Evolutionary conservation across 208 protist species (phyloP).

Genomic region (Leishmania turanica): DNA sequence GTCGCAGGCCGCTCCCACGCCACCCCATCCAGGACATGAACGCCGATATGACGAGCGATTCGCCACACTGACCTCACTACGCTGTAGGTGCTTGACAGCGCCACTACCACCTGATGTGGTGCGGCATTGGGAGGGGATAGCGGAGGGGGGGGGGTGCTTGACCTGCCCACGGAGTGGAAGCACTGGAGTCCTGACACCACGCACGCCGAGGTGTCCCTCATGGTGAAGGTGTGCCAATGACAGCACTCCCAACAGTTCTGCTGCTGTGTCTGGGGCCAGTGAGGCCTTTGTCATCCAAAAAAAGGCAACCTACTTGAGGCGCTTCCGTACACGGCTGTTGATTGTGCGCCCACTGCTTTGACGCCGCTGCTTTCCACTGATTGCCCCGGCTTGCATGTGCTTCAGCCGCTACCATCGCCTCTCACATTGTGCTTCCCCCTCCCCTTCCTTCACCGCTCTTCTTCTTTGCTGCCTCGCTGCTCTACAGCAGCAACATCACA

Average conservation of each 20-base stretch:
- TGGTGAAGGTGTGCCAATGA: background rate
- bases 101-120: background rate
- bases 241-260: background rate
- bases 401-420: background rate
- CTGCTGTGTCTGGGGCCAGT: background rate
- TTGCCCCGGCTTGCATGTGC: background rate
- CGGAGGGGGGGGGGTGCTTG: background rate
- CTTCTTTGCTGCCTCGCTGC: background rate
- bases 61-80: background rate
- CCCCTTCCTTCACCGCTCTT: background rate
- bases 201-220: background rate
- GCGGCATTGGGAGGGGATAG: background rate
- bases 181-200: background rate
- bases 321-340: background rate
- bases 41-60: background rate
- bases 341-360: background rate
- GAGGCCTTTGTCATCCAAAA: background rate
- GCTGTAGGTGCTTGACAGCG: background rate
- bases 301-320: background rate
- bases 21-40: background rate
- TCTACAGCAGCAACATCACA: background rate
- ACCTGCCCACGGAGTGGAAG: background rate
- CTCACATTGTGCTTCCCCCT: background rate
- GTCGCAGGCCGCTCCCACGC: background rate
- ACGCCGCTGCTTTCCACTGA: background rate